Conservation (phyloP, 2,329 filamentous ascomycete genomes). For the Verticillium isaacii region DNA sequence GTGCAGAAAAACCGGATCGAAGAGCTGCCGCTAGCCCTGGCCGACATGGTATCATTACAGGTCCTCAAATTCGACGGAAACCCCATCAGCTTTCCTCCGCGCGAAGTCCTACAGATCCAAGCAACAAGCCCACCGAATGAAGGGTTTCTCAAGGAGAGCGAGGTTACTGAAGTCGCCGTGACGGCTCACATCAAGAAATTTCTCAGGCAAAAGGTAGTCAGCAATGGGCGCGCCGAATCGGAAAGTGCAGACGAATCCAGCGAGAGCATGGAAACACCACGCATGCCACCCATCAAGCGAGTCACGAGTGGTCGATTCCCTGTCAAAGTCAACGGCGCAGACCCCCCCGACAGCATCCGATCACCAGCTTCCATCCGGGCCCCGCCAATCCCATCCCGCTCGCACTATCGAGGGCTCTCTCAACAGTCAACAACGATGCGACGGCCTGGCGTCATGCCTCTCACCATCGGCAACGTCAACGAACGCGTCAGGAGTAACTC, state of each 20-base stretch:
- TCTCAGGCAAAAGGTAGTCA: constrained; percentile 47
- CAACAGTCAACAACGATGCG: constrained; percentile 62
- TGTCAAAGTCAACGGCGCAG: constrained; percentile 69
- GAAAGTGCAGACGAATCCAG: constrained; percentile 60
- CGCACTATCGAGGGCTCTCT: constrained; percentile 73
- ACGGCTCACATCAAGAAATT: constrained; percentile 60
- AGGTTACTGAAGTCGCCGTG: constrained; percentile 56
- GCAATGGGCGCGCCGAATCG: constrained; percentile 42
- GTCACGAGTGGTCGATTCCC: constrained; percentile 62
- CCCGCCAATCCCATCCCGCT: constrained; percentile 74
- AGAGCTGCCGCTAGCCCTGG: constrained; percentile 75
- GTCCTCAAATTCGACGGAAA: constrained; percentile 89
- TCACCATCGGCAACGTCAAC: constrained; percentile 64
- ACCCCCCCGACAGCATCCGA: constrained; percentile 55
- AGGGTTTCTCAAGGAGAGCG: constrained; percentile 51
- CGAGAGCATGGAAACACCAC: constrained; percentile 76
- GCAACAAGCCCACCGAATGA: constrained; percentile 50
- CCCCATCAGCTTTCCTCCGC: constrained; percentile 69
- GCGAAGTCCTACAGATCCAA: constrained; percentile 59
- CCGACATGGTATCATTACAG: constrained; percentile 84
- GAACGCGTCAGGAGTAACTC: constrained; percentile 65
- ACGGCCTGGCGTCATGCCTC: constrained; percentile 66
- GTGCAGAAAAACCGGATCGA: constrained; percentile 84
- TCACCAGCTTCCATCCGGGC: constrained; percentile 64
- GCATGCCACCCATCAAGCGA: constrained; percentile 57